A percentile compares a stretch with the other conserved stretches of the same genome.
These are phyloP conservation scores for Russula sp. DNA, from an alignment of 768 basidiomycete genomes.

Conservation along the genomic window DNA sequence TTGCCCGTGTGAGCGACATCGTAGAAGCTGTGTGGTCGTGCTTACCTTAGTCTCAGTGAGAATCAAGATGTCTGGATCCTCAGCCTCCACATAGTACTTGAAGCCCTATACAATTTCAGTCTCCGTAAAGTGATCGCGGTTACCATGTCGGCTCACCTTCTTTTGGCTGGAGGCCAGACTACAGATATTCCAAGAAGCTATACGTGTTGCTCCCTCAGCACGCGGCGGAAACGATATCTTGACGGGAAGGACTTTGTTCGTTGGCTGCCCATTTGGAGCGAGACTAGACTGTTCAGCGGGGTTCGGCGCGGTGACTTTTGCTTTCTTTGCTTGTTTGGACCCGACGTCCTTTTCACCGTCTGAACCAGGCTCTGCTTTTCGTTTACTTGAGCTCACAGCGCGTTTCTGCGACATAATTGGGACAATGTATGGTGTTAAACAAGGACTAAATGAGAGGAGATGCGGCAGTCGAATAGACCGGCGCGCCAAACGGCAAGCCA, in stretches of 20 bases:
- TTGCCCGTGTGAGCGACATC: neutral
- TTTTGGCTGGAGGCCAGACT: constrained; percentile 68
- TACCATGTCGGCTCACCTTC: constrained; percentile 44
- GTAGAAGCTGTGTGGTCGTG: neutral
- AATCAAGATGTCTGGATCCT: constrained; percentile 78
- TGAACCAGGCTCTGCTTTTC: constrained; percentile 8
- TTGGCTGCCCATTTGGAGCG: constrained; percentile 51
- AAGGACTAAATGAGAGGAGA: neutral
- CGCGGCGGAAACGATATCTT: constrained; percentile 51
- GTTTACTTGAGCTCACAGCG: constrained; percentile 11
- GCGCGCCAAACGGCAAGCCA: neutral
- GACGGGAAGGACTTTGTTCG: constrained; percentile 64
- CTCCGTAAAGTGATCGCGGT: neutral
- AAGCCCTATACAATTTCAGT: constrained; percentile 48
- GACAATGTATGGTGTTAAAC: neutral
- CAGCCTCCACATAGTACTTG: constrained; percentile 73
- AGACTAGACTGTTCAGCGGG: constrained; percentile 3
- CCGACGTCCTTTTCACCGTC: constrained; percentile 1
- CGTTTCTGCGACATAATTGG: constrained; percentile 11
- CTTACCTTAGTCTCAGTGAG: constrained; percentile 80
- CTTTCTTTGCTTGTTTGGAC: constrained; percentile 10
- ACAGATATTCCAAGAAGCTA: constrained; percentile 77
- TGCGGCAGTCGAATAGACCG: neutral
- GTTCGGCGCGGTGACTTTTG: constrained; percentile 7
- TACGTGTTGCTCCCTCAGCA: constrained; percentile 38